A percentile compares a stretch with the other conserved stretches of the same genome.
phyloP scores from a whole-genome alignment of 1,284 basidiomycete genomes.

The Rhodotorula sp. region DNA sequence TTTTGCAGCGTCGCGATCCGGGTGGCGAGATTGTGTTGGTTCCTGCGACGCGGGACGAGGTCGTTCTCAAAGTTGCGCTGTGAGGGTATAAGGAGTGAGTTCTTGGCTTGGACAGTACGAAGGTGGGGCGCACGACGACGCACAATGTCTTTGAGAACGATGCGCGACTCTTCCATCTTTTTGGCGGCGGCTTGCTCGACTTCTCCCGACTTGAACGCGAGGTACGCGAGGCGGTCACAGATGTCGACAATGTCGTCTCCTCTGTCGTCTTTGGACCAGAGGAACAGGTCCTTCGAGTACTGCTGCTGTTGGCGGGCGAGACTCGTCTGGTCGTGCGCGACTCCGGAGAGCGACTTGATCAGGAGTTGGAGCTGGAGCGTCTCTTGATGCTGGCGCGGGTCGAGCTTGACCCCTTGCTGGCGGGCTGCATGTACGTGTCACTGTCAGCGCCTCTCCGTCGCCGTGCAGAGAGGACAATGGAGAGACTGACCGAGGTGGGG shows the following conservation, averaged over 20 bases:
- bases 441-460: no score
- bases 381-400: conserved; percentile 16
- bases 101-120: no score
- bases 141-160: conserved; percentile 39
- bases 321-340: conserved; percentile 30
- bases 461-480: background rate
- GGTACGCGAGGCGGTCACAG: conserved; percentile 41
- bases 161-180: conserved; percentile 33
- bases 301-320: conserved; percentile 36
- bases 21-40: conserved; percentile 16
- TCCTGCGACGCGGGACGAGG: conserved; percentile 31
- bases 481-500: conserved; percentile 5
- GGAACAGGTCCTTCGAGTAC: conserved; percentile 31
- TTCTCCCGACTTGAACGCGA: conserved; percentile 40
- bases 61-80: conserved; percentile 45
- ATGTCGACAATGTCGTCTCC: conserved; percentile 41
- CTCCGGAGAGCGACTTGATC: conserved; percentile 40
- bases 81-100: background rate
- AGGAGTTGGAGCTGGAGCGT: conserved; percentile 42
- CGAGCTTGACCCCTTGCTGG: conserved; percentile 22
- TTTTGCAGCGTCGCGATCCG: conserved; percentile 27
- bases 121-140: background rate
- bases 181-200: conserved; percentile 31
- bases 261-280: conserved; percentile 39
- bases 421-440: background rate